Conservation (phyloP, 2,329 filamentous ascomycete genomes). For the Alternaria metachromatica region DNA sequence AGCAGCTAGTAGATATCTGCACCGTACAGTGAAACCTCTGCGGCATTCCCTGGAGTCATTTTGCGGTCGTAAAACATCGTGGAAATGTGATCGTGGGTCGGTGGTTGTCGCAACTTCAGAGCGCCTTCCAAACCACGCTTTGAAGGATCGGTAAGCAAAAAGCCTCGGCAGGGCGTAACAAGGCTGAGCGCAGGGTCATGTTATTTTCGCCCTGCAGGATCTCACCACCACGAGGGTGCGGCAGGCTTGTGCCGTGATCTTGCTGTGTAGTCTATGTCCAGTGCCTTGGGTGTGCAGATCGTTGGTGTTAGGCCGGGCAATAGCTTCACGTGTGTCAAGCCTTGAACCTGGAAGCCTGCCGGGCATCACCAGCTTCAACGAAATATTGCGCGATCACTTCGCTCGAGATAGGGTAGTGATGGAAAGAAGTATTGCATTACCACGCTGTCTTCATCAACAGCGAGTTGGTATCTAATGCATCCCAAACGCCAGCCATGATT, state of each 20-base stretch:
- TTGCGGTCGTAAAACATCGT: no score
- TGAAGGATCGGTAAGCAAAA: background rate
- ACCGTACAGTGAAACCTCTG: no score
- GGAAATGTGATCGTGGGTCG: background rate
- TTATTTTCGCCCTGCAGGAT: background rate
- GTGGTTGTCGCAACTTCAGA: background rate
- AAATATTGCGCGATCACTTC: background rate
- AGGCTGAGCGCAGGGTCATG: background rate
- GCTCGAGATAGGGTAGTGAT: background rate
- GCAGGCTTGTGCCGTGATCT: background rate
- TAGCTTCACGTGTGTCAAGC: background rate
- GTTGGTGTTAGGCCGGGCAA: background rate
- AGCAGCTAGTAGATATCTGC: no score
- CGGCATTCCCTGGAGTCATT: no score
- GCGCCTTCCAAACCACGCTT: background rate
- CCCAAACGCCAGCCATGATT: slow-evolving; percentile 40
- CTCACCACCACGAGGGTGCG: background rate
- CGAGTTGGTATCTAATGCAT: slow-evolving; percentile 42
- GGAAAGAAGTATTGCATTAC: slow-evolving; percentile 24
- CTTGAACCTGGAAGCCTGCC: background rate
- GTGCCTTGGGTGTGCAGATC: background rate
- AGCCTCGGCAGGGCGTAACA: background rate
- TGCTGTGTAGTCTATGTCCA: background rate
- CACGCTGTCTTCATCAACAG: slow-evolving; percentile 22
- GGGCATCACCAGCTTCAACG: background rate